Base-by-base conservation (phyloP, 2,329 filamentous ascomycete species). In the Ophiostoma piceae region DNA sequence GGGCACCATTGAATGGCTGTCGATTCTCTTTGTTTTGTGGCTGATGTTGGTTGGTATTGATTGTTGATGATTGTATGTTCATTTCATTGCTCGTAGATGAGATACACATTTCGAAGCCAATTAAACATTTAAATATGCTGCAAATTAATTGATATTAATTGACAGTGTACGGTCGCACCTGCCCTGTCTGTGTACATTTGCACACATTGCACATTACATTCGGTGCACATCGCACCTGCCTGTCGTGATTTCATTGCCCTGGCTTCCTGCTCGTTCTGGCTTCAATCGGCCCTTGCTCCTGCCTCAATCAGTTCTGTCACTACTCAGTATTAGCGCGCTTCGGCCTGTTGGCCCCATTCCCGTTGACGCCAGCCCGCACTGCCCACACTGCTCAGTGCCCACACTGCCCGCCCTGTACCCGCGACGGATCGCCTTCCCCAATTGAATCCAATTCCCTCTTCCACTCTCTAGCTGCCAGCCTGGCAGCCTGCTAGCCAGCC, bases 401-500 rank as follows among this genome's bases (percentile, higher is more conserved):
- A 19, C 35, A 64, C 62, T 62, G 64, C 68, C 51, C 51, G 51
- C 51, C 51, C 51, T 57, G 51, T 14, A 51, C 51, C 69, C 66
- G 66, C 41, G 67, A 68, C 51, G 26, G 69, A 71, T 68, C 67
- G 62, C 69, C 67, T 71, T 62, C 66, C 60, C 69, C 68, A 68
- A 62, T 62, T 62, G 47, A 51, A 67, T 66, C 26, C 66, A 51
- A 67, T 54, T 26, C 66, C 51, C 47, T 57, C 60, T 64, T 16
- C 60, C 65, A 26, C n/a, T 65, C 47, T 41, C 60, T n/a, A 69
- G 35, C 41, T 64, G 54, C 68, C 62, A 62, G 43, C 68, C 37
- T 47, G 35, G 16, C 43, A 43, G 32, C 64, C 37, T 35, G 35
- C 16, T 26, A 43, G 26, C 39, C 54, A 60, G 54, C 65, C 57